Base-by-base conservation (phyloP, 1,284 basidiomycete species). In the Trichosporon coremiiforme region DNA sequence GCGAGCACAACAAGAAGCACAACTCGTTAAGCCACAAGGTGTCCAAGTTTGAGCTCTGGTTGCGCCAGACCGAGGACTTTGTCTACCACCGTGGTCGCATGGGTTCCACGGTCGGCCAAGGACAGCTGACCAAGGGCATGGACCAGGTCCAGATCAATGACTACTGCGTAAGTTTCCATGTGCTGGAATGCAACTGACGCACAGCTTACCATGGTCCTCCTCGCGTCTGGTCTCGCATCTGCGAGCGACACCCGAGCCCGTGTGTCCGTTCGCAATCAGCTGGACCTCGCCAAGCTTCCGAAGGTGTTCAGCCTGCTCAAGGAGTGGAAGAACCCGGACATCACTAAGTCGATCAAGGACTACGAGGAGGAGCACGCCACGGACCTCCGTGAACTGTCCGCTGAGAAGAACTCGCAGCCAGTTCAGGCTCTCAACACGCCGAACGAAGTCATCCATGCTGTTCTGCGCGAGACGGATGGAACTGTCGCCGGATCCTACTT, bases 41-140 rank as follows among this genome's bases (percentile, higher is more conserved):
- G 79, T 82, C 86, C 69, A 86, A 88, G 57, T 99, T 94, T 82
- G 90, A 91, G 74, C 94, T 89, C 73, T 98, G 94, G 95, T 92
- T 99, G 81, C 90, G 90, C 74, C 90, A 91, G 0, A 86, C 96
- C 71, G 92, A 95, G 76, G 85, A 85, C 47, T 89, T 89, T 4
- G 86, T 98, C 13, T 88, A 89, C 62, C 94, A 95, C 1, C 86
- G 94, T 70, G 96, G 97, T 1, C 91, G 90, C 81, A 96, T 98
- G 94, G 96, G 96, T 1, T 96, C 92, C 79, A 84, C 92, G 64
- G 96, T 99, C 8, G 96, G 97, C 2, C 93, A 94, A 9, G 95
- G 94, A 75, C 92, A 95, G 41, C 93, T 97, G 73, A 88, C 96
- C 70, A 89, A 87, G 78, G 75, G 77, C 38, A 71, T 71, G 67